Evolutionary conservation across 805 yeast genomes (phyloP).

Genomic region (Starmera amethionina): DNA sequence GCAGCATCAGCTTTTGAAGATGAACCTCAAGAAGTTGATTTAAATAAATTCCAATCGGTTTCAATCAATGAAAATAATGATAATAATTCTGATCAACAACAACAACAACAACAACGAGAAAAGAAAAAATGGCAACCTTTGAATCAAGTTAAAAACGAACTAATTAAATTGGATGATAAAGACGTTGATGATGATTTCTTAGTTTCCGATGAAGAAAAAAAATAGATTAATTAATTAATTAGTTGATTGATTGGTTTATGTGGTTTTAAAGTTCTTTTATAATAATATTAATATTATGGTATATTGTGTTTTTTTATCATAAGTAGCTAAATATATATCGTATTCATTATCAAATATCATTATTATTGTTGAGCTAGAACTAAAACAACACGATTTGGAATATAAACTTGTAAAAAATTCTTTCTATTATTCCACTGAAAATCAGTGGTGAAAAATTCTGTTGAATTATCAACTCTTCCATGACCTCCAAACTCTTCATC

Average conservation of each 20-base stretch:
- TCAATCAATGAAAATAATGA: constrained; percentile 25
- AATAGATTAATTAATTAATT: no score
- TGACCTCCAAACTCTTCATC: constrained; percentile 72
- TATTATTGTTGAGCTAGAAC: constrained; percentile 37
- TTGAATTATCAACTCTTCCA: constrained; percentile 47
- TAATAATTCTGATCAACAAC: constrained; percentile 5
- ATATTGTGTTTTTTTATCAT: background rate
- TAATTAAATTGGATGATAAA: constrained; percentile 18
- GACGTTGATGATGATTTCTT: constrained; percentile 35
- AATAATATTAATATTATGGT: no score
- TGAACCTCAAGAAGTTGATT: constrained; percentile 43
- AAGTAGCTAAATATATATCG: no score
- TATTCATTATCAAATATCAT: background rate
- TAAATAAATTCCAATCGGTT: constrained; percentile 38
- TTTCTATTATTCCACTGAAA: constrained; percentile 72
- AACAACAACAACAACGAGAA: constrained; percentile 3
- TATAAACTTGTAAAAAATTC: constrained; percentile 66
- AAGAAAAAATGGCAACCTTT: constrained; percentile 34
- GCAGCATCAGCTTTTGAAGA: constrained; percentile 28
- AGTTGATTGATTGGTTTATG: no score
- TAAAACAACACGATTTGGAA: constrained; percentile 70
- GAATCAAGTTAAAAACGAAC: constrained; percentile 28
- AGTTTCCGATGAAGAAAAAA: constrained; percentile 36
- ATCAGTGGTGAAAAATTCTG: constrained; percentile 60
- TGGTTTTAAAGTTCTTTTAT: no score